Evolutionary conservation across 257 asterid genomes (phyloP), one percentile per base, ranked within the genome.

Genomic region (Catharanthus roseus): DNA sequence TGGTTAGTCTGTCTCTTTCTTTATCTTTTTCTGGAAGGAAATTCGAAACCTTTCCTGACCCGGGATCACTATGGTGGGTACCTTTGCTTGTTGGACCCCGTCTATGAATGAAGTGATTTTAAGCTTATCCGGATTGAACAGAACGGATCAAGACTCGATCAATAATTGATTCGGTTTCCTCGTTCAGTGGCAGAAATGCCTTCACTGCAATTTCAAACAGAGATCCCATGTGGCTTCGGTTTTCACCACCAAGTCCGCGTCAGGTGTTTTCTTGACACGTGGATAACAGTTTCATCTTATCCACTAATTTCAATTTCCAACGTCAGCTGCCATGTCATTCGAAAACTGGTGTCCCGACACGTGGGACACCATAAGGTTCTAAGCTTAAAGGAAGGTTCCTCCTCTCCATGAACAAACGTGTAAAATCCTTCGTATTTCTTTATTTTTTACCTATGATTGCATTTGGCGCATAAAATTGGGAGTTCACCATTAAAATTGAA

Each of bases 141-240:
- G 62, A 0, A 45, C 9, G 69, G 50, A 50, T n/a, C 23, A 33
- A 15, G 67, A 74, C 56, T 62, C 16, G 41, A 49, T 63, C 75
- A 74, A 70, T n/a, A 61, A 71, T 68, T 70, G 82, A 57, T 56
- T 73, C 16, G 75, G 91, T 82, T 87, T 84, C 93, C 90, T 84
- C 72, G 84, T 85, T 56, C 64, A 12, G 34, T 58, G 81, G 86
- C 85, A 81, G 44, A 77, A 62, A 58, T 12, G 10, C 47, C 47
- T 4, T 4, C 47, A 13, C 5, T 47, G 21, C n/a, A 19, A 47
- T 47, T 47, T 47, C 53, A 13, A 4, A 18, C 53, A 75, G 33
- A 38, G 36, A 10, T 80, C 82, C n/a, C 81, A 87, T 13, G 65
- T 86, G 89, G 82, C 83, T 28, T 74, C 33, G 39, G 21, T 76